Base-by-base conservation (phyloP, 108 stramenopile species). In the Mayamaea pseudoterrestris region DNA sequence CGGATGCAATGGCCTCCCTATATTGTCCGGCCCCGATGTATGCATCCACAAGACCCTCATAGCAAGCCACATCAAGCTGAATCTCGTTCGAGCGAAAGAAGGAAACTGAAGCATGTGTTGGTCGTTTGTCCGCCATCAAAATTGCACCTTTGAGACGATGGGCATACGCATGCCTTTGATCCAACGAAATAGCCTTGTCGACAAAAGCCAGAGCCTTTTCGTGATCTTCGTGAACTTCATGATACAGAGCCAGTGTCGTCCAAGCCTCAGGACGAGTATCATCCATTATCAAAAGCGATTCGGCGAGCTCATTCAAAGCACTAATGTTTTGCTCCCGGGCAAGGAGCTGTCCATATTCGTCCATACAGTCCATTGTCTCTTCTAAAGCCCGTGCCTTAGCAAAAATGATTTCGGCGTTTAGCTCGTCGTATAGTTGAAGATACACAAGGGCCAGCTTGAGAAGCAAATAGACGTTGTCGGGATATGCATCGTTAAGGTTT, bases 31-130 rank as follows among this genome's bases (percentile, higher is more conserved):
- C 60, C 7, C 76, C 73, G 26, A 90, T 57, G 44, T 81, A 90
- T 1, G 71, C 66, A 53, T 80, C 83, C 0, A 86, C 89, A 22
- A 90, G 68, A 2, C 89, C 89, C 49, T 81, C 81, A 47, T 76
- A 86, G 13, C 64, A 74, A 2, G 76, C 60, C 16, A 86, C 58
- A 44, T 86, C 83, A 9, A 57, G 61, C 8, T 51, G 35, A n/a
- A 80, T 40, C 64, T 78, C 80, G 39, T 86, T 90, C 18, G 83
- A 78, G 20, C 74, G 71, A 30, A 78, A 78, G 50, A 84, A 90
- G 32, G 78, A 69, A 1, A 77, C 81, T 6, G 68, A 61, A 11
- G 88, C 83, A 53, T 83, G 75, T 24, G 85, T 80, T 1, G 80
- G 78, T 21, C 75, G 69, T 55, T 79, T 74, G 4, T 78, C 68